These are phyloP conservation scores for Mucor sp. DNA, from an alignment of 371 early-diverging fungal species.

Conservation along the genomic window DNA sequence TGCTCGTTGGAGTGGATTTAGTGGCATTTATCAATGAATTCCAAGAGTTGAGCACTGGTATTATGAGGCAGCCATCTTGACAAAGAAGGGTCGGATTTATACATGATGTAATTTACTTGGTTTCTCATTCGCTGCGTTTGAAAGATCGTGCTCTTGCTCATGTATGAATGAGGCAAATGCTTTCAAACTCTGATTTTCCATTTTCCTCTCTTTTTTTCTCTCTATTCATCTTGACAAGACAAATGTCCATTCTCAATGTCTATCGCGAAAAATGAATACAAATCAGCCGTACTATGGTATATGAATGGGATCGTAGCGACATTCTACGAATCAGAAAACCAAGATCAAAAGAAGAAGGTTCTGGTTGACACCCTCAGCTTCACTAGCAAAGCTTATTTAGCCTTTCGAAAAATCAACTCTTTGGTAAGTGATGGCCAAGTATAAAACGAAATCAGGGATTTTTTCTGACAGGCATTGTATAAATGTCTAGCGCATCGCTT, in stretches of 20 bases:
- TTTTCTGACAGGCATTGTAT: too few relatives aligned
- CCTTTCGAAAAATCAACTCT: conserved; percentile 23
- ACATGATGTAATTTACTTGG: too few relatives aligned
- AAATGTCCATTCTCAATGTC: conserved; percentile 7
- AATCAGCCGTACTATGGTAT: conserved; percentile 32
- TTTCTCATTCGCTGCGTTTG: conserved; percentile 1
- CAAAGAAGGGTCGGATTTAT: too few relatives aligned
- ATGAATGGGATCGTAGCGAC: conserved; percentile 32
- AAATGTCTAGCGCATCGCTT: conserved; percentile 33
- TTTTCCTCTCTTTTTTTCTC: neutral
- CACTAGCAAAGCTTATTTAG: conserved; percentile 26
- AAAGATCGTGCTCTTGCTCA: neutral
- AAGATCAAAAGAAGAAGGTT: conserved; percentile 16
- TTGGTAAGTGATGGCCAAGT: conserved; percentile 23
- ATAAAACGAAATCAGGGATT: neutral
- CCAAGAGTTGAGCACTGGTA: too few relatives aligned
- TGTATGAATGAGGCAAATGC: neutral
- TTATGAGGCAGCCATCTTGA: too few relatives aligned
- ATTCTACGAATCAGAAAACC: conserved; percentile 18
- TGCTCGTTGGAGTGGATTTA: too few relatives aligned
- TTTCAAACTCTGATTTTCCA: neutral
- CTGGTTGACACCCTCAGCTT: conserved; percentile 25
- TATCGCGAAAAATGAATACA: conserved; percentile 10
- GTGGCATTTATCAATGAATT: too few relatives aligned
- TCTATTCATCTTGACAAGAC: neutral